A percentile compares a stretch with the other conserved stretches of the same genome.
Evolutionary conservation across 2,329 filamentous ascomycete genomes (phyloP).

Genomic region (Fusarium subtropicale): DNA sequence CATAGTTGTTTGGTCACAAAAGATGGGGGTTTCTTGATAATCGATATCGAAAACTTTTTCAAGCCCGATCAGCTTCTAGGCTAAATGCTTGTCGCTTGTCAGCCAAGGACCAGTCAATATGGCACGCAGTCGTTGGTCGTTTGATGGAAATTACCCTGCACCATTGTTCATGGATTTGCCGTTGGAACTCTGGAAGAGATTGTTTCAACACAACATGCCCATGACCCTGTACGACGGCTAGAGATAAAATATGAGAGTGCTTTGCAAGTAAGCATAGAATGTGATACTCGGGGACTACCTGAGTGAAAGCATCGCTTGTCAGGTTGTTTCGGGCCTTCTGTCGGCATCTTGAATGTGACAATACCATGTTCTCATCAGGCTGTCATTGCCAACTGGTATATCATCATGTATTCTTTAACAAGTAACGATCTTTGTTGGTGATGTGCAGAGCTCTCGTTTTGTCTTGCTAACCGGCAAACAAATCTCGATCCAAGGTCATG

Average conservation of each 20-base stretch:
- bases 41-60: not conserved
- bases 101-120: not conserved
- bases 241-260: not conserved
- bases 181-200: not conserved
- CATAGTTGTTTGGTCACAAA: not conserved
- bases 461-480: not conserved
- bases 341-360: not conserved
- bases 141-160: not conserved
- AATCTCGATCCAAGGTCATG: constrained; percentile 7
- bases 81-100: not conserved
- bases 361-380: not conserved
- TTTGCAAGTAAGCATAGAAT: not conserved
- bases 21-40: not conserved
- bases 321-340: not conserved
- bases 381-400: not conserved
- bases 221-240: too few relatives aligned
- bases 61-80: not conserved
- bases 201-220: not conserved
- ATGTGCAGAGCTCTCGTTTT: not conserved
- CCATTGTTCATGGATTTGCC: not conserved
- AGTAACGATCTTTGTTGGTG: constrained; percentile 15
- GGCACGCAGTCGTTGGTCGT: not conserved
- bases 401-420: not conserved
- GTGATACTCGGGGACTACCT: not conserved
- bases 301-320: not conserved